Evolutionary conservation across 1,139 yeast species (phyloP).

Genomic region (Waltiozyma sp.): DNA sequence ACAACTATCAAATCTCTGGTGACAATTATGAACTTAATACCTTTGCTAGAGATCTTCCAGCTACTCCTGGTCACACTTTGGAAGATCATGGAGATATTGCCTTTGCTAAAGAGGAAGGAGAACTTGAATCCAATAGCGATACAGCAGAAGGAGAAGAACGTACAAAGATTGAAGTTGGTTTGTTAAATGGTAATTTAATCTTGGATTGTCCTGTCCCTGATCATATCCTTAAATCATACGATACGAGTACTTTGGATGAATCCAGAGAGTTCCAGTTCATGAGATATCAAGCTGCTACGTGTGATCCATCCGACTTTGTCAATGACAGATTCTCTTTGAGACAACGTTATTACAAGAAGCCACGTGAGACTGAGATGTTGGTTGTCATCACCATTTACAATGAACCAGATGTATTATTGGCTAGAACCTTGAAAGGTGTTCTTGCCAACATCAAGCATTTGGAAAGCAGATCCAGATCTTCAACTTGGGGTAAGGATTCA

Average conservation of each 20-base stretch:
- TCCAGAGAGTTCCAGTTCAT: constrained; percentile 69
- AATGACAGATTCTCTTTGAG: constrained; percentile 70
- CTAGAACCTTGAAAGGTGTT: constrained; percentile 86
- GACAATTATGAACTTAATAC: constrained; percentile 18
- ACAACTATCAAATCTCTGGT: constrained; percentile 13
- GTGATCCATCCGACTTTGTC: constrained; percentile 71
- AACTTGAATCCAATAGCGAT: constrained; percentile 9
- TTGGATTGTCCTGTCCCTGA: constrained; percentile 59
- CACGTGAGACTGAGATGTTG: constrained; percentile 79
- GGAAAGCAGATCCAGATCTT: constrained; percentile 53
- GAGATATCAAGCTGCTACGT: constrained; percentile 78
- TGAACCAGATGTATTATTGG: constrained; percentile 79
- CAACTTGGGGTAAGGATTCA: constrained; percentile 75
- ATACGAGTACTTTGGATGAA: constrained; percentile 29
- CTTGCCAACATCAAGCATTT: constrained; percentile 86
- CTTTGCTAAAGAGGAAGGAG: constrained; percentile 11
- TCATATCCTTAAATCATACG: constrained; percentile 33
- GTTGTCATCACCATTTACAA: constrained; percentile 90
- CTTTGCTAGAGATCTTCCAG: constrained; percentile 7
- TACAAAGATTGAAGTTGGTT: constrained; percentile 19
- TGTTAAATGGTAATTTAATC: constrained; percentile 48
- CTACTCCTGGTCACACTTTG: constrained; percentile 1
- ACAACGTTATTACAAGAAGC: constrained; percentile 35
- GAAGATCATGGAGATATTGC: constrained; percentile 8
- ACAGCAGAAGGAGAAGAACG: constrained; percentile 9